phyloP scores from a whole-genome alignment of 73 alveolate genomes.

The Paramecium tetraurelia region DNA sequence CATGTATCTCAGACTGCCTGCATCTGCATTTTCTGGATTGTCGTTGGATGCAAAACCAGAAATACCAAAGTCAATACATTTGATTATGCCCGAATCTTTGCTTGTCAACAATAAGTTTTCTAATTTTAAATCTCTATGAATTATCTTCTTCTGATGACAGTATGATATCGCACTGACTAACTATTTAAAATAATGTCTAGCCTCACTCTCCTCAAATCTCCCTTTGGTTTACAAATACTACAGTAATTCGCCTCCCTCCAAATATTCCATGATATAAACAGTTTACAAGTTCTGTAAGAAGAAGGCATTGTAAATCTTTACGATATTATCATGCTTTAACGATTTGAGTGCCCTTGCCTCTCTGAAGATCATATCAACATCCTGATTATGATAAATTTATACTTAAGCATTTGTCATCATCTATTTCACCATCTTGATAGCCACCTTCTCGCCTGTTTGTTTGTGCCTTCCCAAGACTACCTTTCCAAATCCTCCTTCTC shows the following conservation, averaged over 20 bases:
- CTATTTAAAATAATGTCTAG: constrained; percentile 79
- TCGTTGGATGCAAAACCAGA: constrained; percentile 63
- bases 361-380: constrained; percentile 58
- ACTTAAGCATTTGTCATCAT: constrained; percentile 23
- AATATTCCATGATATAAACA: constrained; percentile 78
- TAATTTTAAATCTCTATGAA: constrained; percentile 95
- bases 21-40: constrained; percentile 66
- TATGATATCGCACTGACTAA: constrained; percentile 81
- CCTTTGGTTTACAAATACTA: constrained; percentile 67
- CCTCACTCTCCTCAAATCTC: constrained; percentile 80
- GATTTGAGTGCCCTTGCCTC: constrained; percentile 62
- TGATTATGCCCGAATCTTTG: constrained; percentile 11
- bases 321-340: constrained; percentile 57
- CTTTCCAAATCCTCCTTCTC: constrained; percentile 72
- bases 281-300: constrained; percentile 43
- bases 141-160: constrained; percentile 87
- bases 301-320: constrained; percentile 51
- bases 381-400: background rate
- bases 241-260: constrained; percentile 89
- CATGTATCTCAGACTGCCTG: constrained; percentile 66
- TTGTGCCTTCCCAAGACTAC: constrained; percentile 62
- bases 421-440: constrained; percentile 53
- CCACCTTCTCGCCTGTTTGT: constrained; percentile 59
- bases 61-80: constrained; percentile 69
- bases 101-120: constrained; percentile 75